A percentile compares a stretch with the other conserved stretches of the same genome.
Evolutionary conservation across 139 green algal genomes (phyloP).

Genomic region (Chlorella ohadii): DNA sequence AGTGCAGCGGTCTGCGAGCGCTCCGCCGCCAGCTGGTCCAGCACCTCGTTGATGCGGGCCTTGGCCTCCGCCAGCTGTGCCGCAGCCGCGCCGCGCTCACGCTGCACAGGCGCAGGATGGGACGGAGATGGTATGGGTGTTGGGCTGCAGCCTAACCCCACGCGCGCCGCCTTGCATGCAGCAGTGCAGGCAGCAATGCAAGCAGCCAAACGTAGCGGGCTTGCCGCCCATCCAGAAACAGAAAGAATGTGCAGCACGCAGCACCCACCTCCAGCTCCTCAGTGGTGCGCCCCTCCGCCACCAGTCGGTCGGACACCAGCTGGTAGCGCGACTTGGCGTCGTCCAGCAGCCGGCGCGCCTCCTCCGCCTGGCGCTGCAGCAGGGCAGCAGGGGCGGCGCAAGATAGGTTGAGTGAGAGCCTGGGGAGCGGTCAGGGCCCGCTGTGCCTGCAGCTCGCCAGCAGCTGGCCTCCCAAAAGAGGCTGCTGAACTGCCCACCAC

Average conservation of each 20-base stretch:
- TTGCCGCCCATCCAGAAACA: too few relatives aligned
- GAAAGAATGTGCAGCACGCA: background rate
- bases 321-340: background rate
- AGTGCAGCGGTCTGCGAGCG: too few relatives aligned
- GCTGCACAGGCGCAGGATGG: background rate
- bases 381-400: background rate
- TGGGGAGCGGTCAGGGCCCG: too few relatives aligned
- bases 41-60: background rate
- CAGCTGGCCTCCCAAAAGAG: too few relatives aligned
- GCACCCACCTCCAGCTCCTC: background rate
- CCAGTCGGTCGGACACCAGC: background rate
- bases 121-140: too few relatives aligned
- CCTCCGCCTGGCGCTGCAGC: background rate
- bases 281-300: background rate
- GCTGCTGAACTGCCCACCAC: too few relatives aligned
- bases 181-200: too few relatives aligned
- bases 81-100: background rate
- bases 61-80: background rate
- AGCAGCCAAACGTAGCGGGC: too few relatives aligned
- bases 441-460: too few relatives aligned
- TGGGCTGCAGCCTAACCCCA: background rate
- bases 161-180: too few relatives aligned
- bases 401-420: too few relatives aligned
- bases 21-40: constrained; percentile 8
- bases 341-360: background rate